phyloP scores from a whole-genome alignment of 2,329 filamentous ascomycete species.

The Colletotrichum phormii region DNA sequence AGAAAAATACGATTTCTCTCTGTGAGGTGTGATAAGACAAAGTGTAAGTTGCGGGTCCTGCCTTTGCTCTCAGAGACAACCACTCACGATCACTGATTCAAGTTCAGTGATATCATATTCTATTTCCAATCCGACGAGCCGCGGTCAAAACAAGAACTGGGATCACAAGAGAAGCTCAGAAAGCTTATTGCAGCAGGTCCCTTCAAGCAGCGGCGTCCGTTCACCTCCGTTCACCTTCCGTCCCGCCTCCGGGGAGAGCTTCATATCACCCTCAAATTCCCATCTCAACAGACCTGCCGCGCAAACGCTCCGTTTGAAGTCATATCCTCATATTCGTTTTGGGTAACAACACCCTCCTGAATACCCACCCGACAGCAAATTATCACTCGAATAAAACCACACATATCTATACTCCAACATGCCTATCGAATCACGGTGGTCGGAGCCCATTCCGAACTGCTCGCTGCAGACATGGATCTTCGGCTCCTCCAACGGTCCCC shows the following conservation, averaged over 20 bases:
- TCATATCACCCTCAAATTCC: no score
- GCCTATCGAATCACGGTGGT: slow-evolving; percentile 62
- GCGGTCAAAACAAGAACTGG: background rate
- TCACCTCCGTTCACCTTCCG: background rate
- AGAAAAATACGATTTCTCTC: background rate
- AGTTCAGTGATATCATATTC: background rate
- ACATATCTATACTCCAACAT: slow-evolving; percentile 44
- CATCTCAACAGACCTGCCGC: no score
- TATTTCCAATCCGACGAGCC: background rate
- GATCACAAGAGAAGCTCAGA: slow-evolving; percentile 4
- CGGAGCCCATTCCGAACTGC: slow-evolving; percentile 55
- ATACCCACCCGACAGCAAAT: background rate
- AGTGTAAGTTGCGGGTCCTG: background rate
- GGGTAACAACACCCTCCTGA: background rate
- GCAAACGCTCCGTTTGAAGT: no score
- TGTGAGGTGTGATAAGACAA: no score
- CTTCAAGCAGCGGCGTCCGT: background rate
- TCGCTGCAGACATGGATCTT: slow-evolving; percentile 69
- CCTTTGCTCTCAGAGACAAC: background rate
- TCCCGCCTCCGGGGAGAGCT: background rate
- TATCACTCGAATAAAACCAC: background rate
- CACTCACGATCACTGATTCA: background rate
- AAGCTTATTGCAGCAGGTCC: slow-evolving; percentile 6
- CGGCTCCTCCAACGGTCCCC: slow-evolving; percentile 55
- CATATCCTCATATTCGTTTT: background rate